Percentiles rank a stretch among this genome's conserved stretches.
phyloP scores from a whole-genome alignment of 495 filamentous ascomycete genomes.

The Cryomyces minteri region DNA sequence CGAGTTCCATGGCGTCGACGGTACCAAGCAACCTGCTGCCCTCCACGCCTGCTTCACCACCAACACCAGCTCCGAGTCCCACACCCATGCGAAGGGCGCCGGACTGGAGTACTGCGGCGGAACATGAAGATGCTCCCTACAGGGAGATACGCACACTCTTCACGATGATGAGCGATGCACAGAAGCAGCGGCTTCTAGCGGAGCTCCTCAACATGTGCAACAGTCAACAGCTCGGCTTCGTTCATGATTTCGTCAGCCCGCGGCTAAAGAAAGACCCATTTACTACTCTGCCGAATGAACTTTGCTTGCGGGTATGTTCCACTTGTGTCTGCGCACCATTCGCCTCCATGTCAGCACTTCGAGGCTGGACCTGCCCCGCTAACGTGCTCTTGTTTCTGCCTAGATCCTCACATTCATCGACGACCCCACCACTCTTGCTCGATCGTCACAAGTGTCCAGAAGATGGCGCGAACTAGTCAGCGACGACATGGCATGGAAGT shows the following conservation, averaged over 20 bases:
- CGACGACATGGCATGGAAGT: constrained; percentile 97
- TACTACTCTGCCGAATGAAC: constrained; percentile 68
- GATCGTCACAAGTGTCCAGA: constrained; percentile 81
- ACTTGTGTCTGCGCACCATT: not conserved
- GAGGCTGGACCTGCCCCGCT: not conserved
- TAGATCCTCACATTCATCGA: constrained; percentile 88
- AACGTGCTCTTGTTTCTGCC: not conserved
- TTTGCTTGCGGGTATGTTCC: constrained; percentile 61
- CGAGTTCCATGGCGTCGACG: constrained; percentile 28
- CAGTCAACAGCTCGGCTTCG: constrained; percentile 84
- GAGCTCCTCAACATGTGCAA: constrained; percentile 83
- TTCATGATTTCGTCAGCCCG: constrained; percentile 82
- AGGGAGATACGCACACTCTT: constrained; percentile 37
- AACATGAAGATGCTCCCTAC: constrained; percentile 36
- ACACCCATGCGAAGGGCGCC: constrained; percentile 40
- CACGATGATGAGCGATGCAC: constrained; percentile 29
- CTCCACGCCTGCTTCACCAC: constrained; percentile 48
- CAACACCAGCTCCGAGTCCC: constrained; percentile 49
- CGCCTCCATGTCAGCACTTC: not conserved
- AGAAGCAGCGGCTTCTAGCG: constrained; percentile 49
- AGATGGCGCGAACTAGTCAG: constrained; percentile 85
- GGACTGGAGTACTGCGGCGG: constrained; percentile 37
- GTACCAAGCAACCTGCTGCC: constrained; percentile 40
- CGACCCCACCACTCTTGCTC: constrained; percentile 77
- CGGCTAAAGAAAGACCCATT: constrained; percentile 93